phyloP scores from a whole-genome alignment of 345 rosid species.

The Brassica nigra region DNA sequence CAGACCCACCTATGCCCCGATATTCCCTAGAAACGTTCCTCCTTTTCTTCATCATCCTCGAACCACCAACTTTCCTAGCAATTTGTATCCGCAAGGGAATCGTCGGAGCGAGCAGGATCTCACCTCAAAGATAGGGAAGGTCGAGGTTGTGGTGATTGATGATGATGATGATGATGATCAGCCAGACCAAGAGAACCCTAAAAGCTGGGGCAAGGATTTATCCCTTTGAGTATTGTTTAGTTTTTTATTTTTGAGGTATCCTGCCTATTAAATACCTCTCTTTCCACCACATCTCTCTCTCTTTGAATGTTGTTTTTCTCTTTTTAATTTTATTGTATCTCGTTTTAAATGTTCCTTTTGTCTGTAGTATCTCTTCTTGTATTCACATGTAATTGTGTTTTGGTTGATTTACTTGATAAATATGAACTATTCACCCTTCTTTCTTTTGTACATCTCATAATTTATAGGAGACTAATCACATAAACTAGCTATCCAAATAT shows the following conservation, averaged over 20 bases:
- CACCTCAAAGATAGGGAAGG: conserved; percentile 18
- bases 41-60: conserved; percentile 17
- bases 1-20: neutral
- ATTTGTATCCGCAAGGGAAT: conserved; percentile 3
- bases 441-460: neutral
- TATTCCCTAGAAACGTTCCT: neutral
- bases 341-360: neutral
- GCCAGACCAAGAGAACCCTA: neutral
- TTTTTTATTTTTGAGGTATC: conserved; percentile 11
- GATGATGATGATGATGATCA: conserved; percentile 22
- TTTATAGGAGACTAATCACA: neutral
- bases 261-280: conserved; percentile 11
- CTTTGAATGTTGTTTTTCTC: neutral
- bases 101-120: conserved; percentile 23
- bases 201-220: conserved; percentile 22
- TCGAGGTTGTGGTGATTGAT: conserved; percentile 27
- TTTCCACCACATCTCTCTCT: conserved; percentile 16
- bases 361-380: neutral
- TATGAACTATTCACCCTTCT: neutral
- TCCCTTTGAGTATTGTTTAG: conserved; percentile 22
- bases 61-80: neutral
- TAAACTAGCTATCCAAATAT: neutral
- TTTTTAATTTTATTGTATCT: neutral
- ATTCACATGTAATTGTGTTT: neutral
- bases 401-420: neutral